Percentiles rank a stretch among this genome's conserved stretches.
Conservation (phyloP, 331 rosid genomes). For the Malus hybrid region DNA sequence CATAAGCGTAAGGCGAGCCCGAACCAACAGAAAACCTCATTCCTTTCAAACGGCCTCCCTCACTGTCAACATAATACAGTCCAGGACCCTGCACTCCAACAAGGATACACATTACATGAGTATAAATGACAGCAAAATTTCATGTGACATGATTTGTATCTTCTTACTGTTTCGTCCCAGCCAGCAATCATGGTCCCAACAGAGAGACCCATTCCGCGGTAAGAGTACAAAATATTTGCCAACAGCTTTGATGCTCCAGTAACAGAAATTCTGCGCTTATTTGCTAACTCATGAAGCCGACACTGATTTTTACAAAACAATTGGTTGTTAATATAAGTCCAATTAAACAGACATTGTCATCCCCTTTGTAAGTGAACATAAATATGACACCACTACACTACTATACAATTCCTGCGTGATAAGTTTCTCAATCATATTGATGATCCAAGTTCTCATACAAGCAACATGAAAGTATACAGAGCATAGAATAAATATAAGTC, state of each 20-base stretch:
- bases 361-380: background rate
- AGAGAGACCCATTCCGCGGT: slow-evolving; percentile 95
- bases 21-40: slow-evolving; percentile 92
- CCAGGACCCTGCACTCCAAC: slow-evolving; percentile 72
- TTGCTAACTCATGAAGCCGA: slow-evolving; percentile 84
- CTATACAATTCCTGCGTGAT: background rate
- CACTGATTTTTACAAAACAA: slow-evolving; percentile 37
- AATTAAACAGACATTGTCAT: background rate
- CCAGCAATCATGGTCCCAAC: slow-evolving; percentile 99
- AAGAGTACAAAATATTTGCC: slow-evolving; percentile 91
- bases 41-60: slow-evolving; percentile 97
- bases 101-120: background rate
- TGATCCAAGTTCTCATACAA: background rate
- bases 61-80: slow-evolving; percentile 88
- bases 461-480: background rate
- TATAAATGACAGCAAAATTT: background rate
- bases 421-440: background rate
- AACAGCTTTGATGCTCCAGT: slow-evolving; percentile 94
- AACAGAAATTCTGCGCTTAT: slow-evolving; percentile 87
- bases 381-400: background rate
- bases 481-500: background rate
- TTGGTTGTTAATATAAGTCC: background rate
- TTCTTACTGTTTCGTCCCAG: slow-evolving; percentile 92
- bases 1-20: slow-evolving; percentile 36
- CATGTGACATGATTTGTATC: background rate